Evolutionary conservation across 2,329 filamentous ascomycete genomes (phyloP), one percentile per base, ranked within the genome.

Genomic region (Lecanicillium sp.): DNA sequence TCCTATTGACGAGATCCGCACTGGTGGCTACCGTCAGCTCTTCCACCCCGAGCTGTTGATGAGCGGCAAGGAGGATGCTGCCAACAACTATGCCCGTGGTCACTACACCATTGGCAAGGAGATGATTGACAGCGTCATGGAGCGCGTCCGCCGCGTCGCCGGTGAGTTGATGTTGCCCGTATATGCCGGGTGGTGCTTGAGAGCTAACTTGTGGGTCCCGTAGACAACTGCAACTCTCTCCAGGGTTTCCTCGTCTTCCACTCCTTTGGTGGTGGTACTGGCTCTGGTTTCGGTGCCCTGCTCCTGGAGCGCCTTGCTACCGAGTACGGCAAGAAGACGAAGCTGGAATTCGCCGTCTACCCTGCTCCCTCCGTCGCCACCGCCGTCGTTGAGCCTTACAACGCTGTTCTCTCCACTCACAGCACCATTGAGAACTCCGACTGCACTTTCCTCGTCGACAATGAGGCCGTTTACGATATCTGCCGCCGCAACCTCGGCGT

Each of bases 71-170:
- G 81, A 84, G 62, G 81, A 84, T 73, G 80, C 81, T 43, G 79
- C 80, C 65, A 84, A 84, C 69, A 85, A 85, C 71, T 85, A 84
- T 55, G 81, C 81, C 50, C 80, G 80, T 67, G 81, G 81, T 42
- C 80, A 85, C 66, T 84, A 85, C 65, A 84, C 81, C 51, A 79
- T 84, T 52, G 81, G 81, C 65, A 84, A 84, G 72, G 80, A 84
- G 68, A 79, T 83, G 75, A 75, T 83, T 40, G 80, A 84, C 58
- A 72, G 64, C 51, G 80, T 84, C 54, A 75, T 84, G 55, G 79
- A 84, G 54, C 75, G 76, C 51, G 76, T 84, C 50, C 79, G 80
- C 55, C 80, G 80, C 49, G 77, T 83, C 52, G 74, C 72, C 58
- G 79, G 79, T 83, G 58, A 57, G 74, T 59, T 35, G 19, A 39